Conservation (phyloP, 352 stramenopile genomes). For the Halophytophthora batemanensis region DNA sequence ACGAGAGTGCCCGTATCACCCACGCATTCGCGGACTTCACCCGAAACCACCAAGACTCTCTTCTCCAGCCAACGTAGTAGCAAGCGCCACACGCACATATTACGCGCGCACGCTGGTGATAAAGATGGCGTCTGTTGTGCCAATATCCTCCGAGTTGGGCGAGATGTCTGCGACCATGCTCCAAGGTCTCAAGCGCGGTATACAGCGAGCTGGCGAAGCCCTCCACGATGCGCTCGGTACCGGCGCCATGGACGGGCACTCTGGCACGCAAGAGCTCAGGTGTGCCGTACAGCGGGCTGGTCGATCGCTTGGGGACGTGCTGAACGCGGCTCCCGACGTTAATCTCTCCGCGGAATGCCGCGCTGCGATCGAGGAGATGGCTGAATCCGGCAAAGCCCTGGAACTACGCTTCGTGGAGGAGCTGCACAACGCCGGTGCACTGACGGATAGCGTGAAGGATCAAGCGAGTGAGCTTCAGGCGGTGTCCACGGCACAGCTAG, state of each 20-base stretch:
- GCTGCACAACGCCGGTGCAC: slow-evolving; percentile 2
- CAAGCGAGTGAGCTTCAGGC: background rate
- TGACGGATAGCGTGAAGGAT: background rate
- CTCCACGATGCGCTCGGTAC: slow-evolving; percentile 1
- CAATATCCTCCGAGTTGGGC: background rate
- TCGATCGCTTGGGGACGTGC: slow-evolving; percentile 4
- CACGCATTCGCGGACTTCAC: too few relatives aligned
- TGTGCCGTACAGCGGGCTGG: slow-evolving; percentile 3
- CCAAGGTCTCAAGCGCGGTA: too few relatives aligned
- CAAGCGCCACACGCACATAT: too few relatives aligned
- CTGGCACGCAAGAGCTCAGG: background rate
- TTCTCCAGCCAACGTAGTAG: too few relatives aligned
- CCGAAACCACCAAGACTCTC: too few relatives aligned
- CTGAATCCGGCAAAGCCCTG: slow-evolving; percentile 2
- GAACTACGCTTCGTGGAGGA: slow-evolving; percentile 6
- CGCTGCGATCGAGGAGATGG: slow-evolving; percentile 6
- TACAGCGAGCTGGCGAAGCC: too few relatives aligned
- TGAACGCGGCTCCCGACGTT: background rate
- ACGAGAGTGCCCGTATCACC: too few relatives aligned
- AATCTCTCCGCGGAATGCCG: slow-evolving; percentile 5
- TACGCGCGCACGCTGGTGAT: too few relatives aligned
- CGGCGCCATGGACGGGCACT: background rate
- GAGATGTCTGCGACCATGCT: background rate
- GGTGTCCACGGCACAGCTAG: slow-evolving; percentile 5
- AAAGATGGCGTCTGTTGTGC: slow-evolving; percentile 10